Evolutionary conservation across 1,284 basidiomycete species (phyloP), one percentile per base, ranked within the genome.

Genomic region (Phenoliferia sp.): DNA sequence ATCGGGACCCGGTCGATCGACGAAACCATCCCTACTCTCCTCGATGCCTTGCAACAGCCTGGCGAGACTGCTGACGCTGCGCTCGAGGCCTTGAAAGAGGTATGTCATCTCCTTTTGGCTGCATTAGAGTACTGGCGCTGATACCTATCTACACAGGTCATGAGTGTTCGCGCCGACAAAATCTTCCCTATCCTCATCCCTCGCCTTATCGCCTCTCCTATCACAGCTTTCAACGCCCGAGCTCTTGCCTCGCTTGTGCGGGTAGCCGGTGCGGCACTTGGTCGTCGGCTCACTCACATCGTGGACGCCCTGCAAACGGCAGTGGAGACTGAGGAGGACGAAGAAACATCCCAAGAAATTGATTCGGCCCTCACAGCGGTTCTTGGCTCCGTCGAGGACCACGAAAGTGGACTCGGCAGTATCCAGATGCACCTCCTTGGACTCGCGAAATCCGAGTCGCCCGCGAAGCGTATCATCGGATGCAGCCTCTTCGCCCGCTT

Each of bases 101-200:
- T 98, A 34, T 57, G 52, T 35, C 32, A 29, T 52, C 62, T 10
- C 55, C 52, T 44, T 34, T 52, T 54, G 61, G 48, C 31, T 61
- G 44, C 69, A n/a, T 61, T 29, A 48, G 26, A 39, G 3, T 76
- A 90, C 89, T 31, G 9, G 15, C 26, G 9, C 7, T 26, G 31
- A 48, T 12, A 55, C 48, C 31, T 12, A 28, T n/a, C 15, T n/a
- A 4, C 15, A 3, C 61, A 71, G 70, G 72, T 73, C 60, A 77
- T 78, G 76, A 68, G 72, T 63, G 90, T 94, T 75, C 90, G 92
- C 61, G 90, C 94, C 16, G 84, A 88, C 57, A 94, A 90, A 17
- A 94, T 99, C 61, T 98, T 99, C 90, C 96, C 96, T 0, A 90
- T 96, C n/a, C 83, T 99, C 63, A 92, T 99, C 61, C 96, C 95